Evolutionary conservation across 2,329 filamentous ascomycete genomes (phyloP).

Genomic region (Falciphora oryzae): DNA sequence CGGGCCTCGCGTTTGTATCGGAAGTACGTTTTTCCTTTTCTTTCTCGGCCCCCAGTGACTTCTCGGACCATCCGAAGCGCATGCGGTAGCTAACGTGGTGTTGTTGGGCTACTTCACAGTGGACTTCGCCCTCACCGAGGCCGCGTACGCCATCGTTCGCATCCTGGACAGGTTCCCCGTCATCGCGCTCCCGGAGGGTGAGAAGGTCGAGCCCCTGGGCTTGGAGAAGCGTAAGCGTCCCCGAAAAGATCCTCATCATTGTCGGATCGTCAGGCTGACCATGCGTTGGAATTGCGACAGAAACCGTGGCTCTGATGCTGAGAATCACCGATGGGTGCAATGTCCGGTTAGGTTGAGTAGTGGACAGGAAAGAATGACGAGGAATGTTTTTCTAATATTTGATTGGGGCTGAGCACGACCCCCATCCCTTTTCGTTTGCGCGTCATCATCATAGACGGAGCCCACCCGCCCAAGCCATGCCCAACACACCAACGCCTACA

Average conservation of each 20-base stretch:
- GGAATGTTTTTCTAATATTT: neutral
- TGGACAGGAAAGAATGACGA: too few species aligned
- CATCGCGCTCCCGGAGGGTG: neutral
- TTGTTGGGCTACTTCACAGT: neutral
- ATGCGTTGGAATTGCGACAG: neutral
- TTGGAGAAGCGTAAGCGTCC: neutral
- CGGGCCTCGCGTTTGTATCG: constrained; percentile 11
- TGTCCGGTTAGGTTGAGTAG: neutral
- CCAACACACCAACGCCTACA: too few species aligned
- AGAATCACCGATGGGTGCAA: neutral
- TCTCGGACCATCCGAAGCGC: neutral
- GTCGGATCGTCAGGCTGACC: neutral
- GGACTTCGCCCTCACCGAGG: constrained; percentile 6
- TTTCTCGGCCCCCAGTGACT: neutral
- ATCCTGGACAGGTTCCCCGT: constrained; percentile 6
- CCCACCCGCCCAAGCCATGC: too few species aligned
- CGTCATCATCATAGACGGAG: too few species aligned
- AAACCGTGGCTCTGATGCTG: neutral
- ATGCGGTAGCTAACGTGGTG: neutral
- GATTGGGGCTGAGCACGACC: too few species aligned
- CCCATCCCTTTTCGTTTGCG: too few species aligned
- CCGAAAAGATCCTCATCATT: neutral
- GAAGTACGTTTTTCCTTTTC: neutral
- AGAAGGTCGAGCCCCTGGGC: neutral
- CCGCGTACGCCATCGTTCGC: constrained; percentile 7